These are phyloP conservation scores for Solanum pimpinellifolium DNA, from an alignment of 257 asterid genomes.

Conservation along the genomic window DNA sequence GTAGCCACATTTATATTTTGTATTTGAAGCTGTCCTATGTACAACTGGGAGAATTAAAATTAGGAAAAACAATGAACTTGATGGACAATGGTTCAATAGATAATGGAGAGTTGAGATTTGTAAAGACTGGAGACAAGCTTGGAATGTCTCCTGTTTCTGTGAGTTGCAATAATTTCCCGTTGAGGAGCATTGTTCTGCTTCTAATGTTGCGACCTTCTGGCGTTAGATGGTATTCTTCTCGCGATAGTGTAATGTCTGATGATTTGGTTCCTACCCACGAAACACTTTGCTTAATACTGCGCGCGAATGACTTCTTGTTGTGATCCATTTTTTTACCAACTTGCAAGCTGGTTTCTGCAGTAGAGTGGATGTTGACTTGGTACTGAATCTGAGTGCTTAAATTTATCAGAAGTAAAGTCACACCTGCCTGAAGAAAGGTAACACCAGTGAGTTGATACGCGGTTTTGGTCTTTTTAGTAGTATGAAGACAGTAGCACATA, in stretches of 20 bases:
- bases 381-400: constrained; percentile 53
- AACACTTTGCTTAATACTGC: constrained; percentile 42
- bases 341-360: background rate
- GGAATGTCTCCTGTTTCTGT: constrained; percentile 40
- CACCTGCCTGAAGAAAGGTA: constrained; percentile 48
- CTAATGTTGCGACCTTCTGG: constrained; percentile 41
- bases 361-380: constrained; percentile 30
- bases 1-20: background rate
- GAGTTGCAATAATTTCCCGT: constrained; percentile 40
- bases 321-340: constrained; percentile 1
- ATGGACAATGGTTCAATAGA: constrained; percentile 45
- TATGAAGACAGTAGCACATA: background rate
- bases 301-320: constrained; percentile 18
- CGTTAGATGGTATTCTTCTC: constrained; percentile 76
- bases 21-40: background rate
- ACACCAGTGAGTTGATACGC: background rate
- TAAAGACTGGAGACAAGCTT: constrained; percentile 25
- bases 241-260: constrained; percentile 28
- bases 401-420: constrained; percentile 68
- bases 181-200: constrained; percentile 47
- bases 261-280: constrained; percentile 71
- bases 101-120: constrained; percentile 24
- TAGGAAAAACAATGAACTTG: constrained; percentile 60
- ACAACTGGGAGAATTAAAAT: constrained; percentile 51
- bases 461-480: background rate